Base-by-base conservation (phyloP, 495 filamentous ascomycete species). In the Symbiotaphrina buchneri region DNA sequence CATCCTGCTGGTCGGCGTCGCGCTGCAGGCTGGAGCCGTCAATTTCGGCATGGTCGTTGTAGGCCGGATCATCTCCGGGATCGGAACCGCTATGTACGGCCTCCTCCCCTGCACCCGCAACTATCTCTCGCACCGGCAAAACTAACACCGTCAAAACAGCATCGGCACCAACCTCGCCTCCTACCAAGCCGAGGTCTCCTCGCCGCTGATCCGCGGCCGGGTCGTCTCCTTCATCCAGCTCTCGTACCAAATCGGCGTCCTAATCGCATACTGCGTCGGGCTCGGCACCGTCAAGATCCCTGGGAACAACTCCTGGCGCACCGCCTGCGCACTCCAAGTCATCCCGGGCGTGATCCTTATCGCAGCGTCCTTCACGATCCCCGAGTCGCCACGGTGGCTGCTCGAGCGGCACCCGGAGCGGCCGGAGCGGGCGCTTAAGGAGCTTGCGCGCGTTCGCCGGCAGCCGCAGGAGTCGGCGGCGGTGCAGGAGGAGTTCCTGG, bases 181-280 rank as follows among this genome's bases (percentile, higher is more conserved):
- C n/a, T n/a, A n/a, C n/a, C n/a, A n/a, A n/a, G n/a, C n/a, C n/a
- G n/a, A n/a, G n/a, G n/a, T n/a, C n/a, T n/a, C n/a, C n/a, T n/a
- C n/a, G n/a, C n/a, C n/a, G n/a, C n/a, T n/a, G n/a, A n/a, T n/a
- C n/a, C n/a, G n/a, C n/a, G n/a, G n/a, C n/a, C n/a, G n/a, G n/a
- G n/a, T n/a, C n/a, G n/a, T n/a, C n/a, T n/a, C n/a, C n/a, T n/a
- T n/a, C n/a, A n/a, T 47, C 4, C 47, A 46, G 27, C n/a, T 47
- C 15, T 39, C 40, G 11, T 47, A 47, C 18, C 51, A 54, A 14
- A 36, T 54, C 2, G 51, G 52, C 11, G 46, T 45, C 0, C 39
- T 53, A 1, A 55, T 53, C 10, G 48, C 50, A 18, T 55, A 52
- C 27, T 55, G 51, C 48, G 32, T 43, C 18, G 51, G 52, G 5